Base-by-base conservation (phyloP, 179 eudicot species). In the Drosera spatulata region DNA sequence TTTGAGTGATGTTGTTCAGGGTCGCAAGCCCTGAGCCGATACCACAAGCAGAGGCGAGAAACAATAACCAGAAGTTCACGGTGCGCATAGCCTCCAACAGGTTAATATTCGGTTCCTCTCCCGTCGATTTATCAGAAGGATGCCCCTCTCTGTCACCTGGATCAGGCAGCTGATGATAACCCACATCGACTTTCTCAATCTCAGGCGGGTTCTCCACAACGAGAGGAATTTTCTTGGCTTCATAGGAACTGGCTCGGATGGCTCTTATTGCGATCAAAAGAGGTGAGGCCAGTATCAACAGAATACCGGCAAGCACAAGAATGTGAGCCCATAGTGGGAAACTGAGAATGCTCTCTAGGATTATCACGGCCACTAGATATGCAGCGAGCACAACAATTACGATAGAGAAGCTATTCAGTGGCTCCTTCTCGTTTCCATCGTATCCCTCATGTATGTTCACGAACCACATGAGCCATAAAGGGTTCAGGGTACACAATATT, bases 1-100 rank as follows among this genome's bases (percentile, higher is more conserved):
- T 80, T 52, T 91, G 97, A 58, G 88, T 83, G 7, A 91, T 75
- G 70, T 91, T 91, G 69, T 91, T 91, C 53, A 91, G 52, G 10
- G 85, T 82, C 55, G 97, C 85, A 12, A 91, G 66, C 2, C 97
- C 97, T 0, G 97, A 76, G 14, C 97, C 97, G 74, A 91, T 79
- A 0, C 90, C 96, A 71, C 85, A 83, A 4, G 75, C 78, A 11
- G 82, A 78, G 58, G 88, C 80, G 13, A 79, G 53, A 70, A 87
- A 81, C 41, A 91, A 69, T 43, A 85, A 77, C 97, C 97, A 91
- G 74, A 91, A 91, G 71, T 68, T 73, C 48, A 73, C 13, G 4
- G 94, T 87, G 14, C 82, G 50, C 67, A 82, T 74, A 22, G 97
- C 83, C 69, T 87, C 93, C 56, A 81, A 54, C 48, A 91, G 72